phyloP scores from a whole-genome alignment of 2,329 filamentous ascomycete species.

The Ceratocystis destructans region DNA sequence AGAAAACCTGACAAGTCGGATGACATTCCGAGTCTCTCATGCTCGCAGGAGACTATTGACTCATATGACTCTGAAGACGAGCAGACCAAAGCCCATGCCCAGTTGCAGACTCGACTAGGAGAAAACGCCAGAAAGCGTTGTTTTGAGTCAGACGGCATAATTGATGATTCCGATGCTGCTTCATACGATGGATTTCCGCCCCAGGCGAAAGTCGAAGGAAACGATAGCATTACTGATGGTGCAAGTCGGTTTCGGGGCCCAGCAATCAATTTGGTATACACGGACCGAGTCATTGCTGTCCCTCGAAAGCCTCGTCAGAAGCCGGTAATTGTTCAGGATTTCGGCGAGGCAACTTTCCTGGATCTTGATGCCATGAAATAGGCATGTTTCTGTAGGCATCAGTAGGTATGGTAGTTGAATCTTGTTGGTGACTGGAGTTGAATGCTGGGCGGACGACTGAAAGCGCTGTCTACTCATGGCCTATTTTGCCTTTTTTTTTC shows the following conservation, averaged over 20 bases:
- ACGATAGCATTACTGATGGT: no score
- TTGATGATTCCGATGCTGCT: constrained; percentile 8
- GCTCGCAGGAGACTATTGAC: constrained; percentile 41
- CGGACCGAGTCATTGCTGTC: constrained; percentile 35
- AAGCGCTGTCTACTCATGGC: neutral
- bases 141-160: constrained; percentile 31
- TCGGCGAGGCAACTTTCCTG: constrained; percentile 56
- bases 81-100: constrained; percentile 23
- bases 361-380: constrained; percentile 21
- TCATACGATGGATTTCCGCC: neutral
- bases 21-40: constrained; percentile 36
- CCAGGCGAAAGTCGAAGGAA: neutral
- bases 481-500: neutral
- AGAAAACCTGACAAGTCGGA: neutral
- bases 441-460: no score
- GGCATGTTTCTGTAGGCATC: neutral
- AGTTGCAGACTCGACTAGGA: neutral
- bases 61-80: constrained; percentile 24
- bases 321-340: constrained; percentile 35
- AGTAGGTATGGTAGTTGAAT: no score
- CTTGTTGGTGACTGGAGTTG: no score
- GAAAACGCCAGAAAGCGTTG: constrained; percentile 31
- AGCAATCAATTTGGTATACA: constrained; percentile 28
- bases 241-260: constrained; percentile 26
- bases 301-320: constrained; percentile 25